A percentile compares a stretch with the other conserved stretches of the same genome.
Evolutionary conservation across 1,139 yeast genomes (phyloP).

Genomic region (Yarrowia galli): DNA sequence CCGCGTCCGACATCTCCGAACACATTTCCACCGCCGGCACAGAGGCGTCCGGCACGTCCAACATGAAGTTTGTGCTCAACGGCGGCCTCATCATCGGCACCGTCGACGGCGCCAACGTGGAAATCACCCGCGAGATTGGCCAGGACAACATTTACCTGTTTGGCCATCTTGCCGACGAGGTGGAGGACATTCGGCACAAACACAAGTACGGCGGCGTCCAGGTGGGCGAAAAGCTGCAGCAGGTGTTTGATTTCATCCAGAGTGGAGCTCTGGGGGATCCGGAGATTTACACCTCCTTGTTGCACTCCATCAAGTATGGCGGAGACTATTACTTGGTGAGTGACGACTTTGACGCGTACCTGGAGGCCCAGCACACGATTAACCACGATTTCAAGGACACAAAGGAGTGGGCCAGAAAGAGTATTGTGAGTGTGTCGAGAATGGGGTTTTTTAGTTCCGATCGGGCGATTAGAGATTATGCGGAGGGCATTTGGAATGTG

Average conservation of each 20-base stretch:
- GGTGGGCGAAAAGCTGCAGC: slow-evolving; percentile 60
- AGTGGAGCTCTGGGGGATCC: slow-evolving; percentile 75
- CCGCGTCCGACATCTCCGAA: slow-evolving; percentile 90
- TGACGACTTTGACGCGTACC: slow-evolving; percentile 87
- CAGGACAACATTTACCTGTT: slow-evolving; percentile 91
- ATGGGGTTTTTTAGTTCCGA: slow-evolving; percentile 94
- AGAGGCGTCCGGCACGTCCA: slow-evolving; percentile 95
- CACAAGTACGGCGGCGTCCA: slow-evolving; percentile 64
- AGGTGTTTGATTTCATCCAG: slow-evolving; percentile 74
- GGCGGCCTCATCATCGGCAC: slow-evolving; percentile 96
- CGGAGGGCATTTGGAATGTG: slow-evolving; percentile 91
- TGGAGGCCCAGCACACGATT: slow-evolving; percentile 78
- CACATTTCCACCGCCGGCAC: slow-evolving; percentile 99
- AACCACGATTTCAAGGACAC: slow-evolving; percentile 74
- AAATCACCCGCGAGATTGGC: slow-evolving; percentile 91
- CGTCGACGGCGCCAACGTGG: slow-evolving; percentile 96
- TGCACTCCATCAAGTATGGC: slow-evolving; percentile 66
- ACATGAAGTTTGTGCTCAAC: slow-evolving; percentile 93
- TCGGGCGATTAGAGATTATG: slow-evolving; percentile 90
- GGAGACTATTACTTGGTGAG: slow-evolving; percentile 88
- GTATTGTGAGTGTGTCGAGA: slow-evolving; percentile 82
- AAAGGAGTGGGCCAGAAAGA: slow-evolving; percentile 76
- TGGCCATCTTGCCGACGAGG: slow-evolving; percentile 89
- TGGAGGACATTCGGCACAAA: slow-evolving; percentile 80
- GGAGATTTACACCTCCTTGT: slow-evolving; percentile 69